These are phyloP conservation scores for Plasmodium blacklocki DNA, from an alignment of 169 alveolate species.

Conservation along the genomic window DNA sequence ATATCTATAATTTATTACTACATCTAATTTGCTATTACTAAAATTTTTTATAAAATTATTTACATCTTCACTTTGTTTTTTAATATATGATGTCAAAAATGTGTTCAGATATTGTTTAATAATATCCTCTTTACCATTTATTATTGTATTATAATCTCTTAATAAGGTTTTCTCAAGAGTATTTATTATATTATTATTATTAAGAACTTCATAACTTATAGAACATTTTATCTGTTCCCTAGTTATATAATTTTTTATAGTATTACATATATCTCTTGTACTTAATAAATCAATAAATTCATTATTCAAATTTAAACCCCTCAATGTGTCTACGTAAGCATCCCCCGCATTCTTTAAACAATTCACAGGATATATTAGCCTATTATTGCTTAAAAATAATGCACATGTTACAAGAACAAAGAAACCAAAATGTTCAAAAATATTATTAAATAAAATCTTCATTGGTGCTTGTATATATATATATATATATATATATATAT, in stretches of 20 bases:
- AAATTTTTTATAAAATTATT: background rate
- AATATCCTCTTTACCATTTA: slow-evolving; percentile 4
- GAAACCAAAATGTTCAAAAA: too few species aligned
- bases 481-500: too few species aligned
- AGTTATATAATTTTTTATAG: slow-evolving; percentile 12
- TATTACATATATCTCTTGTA: slow-evolving; percentile 8
- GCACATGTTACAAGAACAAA: too few species aligned
- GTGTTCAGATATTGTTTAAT: slow-evolving; percentile 9
- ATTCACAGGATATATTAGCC: background rate
- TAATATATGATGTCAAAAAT: slow-evolving; percentile 23
- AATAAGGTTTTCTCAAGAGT: slow-evolving; percentile 7
- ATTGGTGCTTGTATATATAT: too few species aligned
- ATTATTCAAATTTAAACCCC: background rate
- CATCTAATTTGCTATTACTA: background rate
- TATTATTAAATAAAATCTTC: too few species aligned
- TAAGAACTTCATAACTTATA: slow-evolving; percentile 1
- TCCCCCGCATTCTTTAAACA: slow-evolving; percentile 10
- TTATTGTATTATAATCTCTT: slow-evolving; percentile 8
- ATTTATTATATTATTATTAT: slow-evolving; percentile 12
- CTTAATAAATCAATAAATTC: slow-evolving; percentile 24
- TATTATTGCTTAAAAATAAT: too few species aligned
- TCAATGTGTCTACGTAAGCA: slow-evolving; percentile 8
- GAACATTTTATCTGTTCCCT: slow-evolving; percentile 21
- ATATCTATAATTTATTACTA: slow-evolving; percentile 20
- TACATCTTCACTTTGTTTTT: slow-evolving; percentile 7